These are phyloP conservation scores for Ophiocordyceps australis DNA, from an alignment of 2,329 filamentous ascomycete species.

Conservation along the genomic window DNA sequence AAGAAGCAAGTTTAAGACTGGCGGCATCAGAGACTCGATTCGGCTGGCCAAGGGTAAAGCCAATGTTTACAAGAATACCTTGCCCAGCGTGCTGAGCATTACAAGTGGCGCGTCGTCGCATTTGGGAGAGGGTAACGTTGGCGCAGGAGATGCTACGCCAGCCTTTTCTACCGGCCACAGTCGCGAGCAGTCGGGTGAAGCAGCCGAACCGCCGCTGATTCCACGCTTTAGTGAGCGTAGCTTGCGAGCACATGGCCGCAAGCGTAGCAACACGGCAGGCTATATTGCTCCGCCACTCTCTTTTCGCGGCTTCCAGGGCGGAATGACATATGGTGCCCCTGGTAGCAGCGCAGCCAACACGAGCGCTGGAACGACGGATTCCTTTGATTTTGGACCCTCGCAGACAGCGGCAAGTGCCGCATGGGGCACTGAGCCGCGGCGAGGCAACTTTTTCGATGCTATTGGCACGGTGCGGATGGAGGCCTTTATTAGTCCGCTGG, in stretches of 20 bases:
- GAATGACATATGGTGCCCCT: slow-evolving; percentile 20
- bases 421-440: slow-evolving; percentile 9
- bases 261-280: slow-evolving; percentile 77
- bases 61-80: slow-evolving; percentile 28
- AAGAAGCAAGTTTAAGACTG: slow-evolving; percentile 27
- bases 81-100: slow-evolving; percentile 28
- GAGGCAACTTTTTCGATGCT: slow-evolving; percentile 61
- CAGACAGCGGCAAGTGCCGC: slow-evolving; percentile 22
- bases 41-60: slow-evolving; percentile 61
- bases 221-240: slow-evolving; percentile 47
- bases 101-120: slow-evolving; percentile 17
- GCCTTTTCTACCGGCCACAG: slow-evolving; percentile 16
- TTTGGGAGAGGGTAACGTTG: slow-evolving; percentile 17
- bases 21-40: slow-evolving; percentile 70
- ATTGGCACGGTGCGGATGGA: slow-evolving; percentile 93
- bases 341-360: slow-evolving; percentile 39
- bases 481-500: slow-evolving; percentile 64
- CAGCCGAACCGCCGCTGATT: slow-evolving; percentile 54
- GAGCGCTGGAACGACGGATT: slow-evolving; percentile 37
- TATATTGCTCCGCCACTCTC: slow-evolving; percentile 50
- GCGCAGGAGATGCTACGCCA: slow-evolving; percentile 20
- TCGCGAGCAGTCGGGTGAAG: slow-evolving; percentile 33
- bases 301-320: slow-evolving; percentile 62
- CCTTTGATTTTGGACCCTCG: slow-evolving; percentile 43
- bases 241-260: slow-evolving; percentile 47